Evolutionary conservation across 495 filamentous ascomycete genomes (phyloP).

Genomic region (Annulohypoxylon stygium): DNA sequence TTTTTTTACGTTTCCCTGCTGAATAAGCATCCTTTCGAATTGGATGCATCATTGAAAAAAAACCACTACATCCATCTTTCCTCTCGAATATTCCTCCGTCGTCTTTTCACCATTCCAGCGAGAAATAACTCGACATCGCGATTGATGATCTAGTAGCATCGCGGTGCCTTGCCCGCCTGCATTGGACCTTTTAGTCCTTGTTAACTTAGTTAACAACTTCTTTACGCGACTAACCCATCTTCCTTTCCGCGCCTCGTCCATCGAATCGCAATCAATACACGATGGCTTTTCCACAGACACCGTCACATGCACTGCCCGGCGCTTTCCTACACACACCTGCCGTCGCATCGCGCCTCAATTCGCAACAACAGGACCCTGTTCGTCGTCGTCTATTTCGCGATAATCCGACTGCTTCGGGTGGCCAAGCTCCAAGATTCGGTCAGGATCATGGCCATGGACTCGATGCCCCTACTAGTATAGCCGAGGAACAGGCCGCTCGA

Average conservation of each 20-base stretch:
- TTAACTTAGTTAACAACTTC: conserved; percentile 21
- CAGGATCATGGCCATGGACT: conserved; percentile 50
- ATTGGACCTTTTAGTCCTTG: conserved; percentile 45
- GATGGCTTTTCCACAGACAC: conserved; percentile 75
- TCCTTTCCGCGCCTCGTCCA: conserved; percentile 27
- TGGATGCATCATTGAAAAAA: background rate
- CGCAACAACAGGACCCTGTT: conserved; percentile 53
- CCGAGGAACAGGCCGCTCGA: conserved; percentile 37
- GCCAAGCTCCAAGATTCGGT: conserved; percentile 38
- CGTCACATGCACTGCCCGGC: conserved; percentile 76
- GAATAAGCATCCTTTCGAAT: conserved; percentile 8
- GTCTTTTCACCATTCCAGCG: conserved; percentile 15
- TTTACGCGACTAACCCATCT: conserved; percentile 34
- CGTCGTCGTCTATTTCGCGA: conserved; percentile 58
- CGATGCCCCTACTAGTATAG: conserved; percentile 46
- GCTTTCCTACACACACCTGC: conserved; percentile 81
- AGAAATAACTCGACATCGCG: conserved; percentile 32
- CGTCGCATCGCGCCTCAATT: conserved; percentile 52
- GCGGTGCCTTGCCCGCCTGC: conserved; percentile 56
- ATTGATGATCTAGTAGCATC: conserved; percentile 50
- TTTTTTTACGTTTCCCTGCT: conserved; percentile 17
- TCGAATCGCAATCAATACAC: conserved; percentile 45
- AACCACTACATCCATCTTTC: background rate
- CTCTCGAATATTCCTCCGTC: conserved; percentile 24
- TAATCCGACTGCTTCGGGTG: conserved; percentile 20